Percentiles rank a stretch among this genome's conserved stretches.
Evolutionary conservation across 176 grass and related monocot genomes (phyloP).

Genomic region (Aegilops sharonensis): DNA sequence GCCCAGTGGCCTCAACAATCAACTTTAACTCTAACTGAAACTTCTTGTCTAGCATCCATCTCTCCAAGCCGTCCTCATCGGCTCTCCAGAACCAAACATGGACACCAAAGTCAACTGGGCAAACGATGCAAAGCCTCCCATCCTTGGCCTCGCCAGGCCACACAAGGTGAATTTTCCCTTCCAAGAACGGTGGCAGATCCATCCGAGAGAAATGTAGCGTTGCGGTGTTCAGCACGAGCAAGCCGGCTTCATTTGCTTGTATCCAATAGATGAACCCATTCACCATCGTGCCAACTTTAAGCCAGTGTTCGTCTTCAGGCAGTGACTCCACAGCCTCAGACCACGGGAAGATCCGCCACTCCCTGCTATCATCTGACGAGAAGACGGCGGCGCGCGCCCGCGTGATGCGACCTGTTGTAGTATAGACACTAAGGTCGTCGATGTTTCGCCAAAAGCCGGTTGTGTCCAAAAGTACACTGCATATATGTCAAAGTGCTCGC

Average conservation of each 20-base stretch:
- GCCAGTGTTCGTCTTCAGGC: neutral
- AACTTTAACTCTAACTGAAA: neutral
- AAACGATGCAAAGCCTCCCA: constrained; percentile 1
- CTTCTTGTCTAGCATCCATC: constrained; percentile 11
- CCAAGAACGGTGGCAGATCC: neutral
- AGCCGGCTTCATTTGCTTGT: neutral
- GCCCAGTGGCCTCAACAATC: neutral
- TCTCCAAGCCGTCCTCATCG: neutral
- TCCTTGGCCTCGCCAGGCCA: neutral
- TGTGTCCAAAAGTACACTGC: too few species aligned
- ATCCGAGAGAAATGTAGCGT: constrained; percentile 1
- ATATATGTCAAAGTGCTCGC: too few species aligned
- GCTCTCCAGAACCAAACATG: neutral
- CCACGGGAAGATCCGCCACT: neutral
- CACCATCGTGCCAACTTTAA: neutral
- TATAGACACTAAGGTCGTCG: too few species aligned
- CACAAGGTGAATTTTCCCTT: neutral
- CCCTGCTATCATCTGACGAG: neutral
- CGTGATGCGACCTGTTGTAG: too few species aligned
- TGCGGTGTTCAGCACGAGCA: neutral
- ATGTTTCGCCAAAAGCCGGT: too few species aligned
- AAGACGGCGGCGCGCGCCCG: neutral
- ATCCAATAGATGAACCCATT: neutral
- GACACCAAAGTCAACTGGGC: neutral
- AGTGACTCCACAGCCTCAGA: neutral